Evolutionary conservation across 139 green algal genomes (phyloP), one percentile per base, ranked within the genome.

Genomic region (Micractinium sp.): DNA sequence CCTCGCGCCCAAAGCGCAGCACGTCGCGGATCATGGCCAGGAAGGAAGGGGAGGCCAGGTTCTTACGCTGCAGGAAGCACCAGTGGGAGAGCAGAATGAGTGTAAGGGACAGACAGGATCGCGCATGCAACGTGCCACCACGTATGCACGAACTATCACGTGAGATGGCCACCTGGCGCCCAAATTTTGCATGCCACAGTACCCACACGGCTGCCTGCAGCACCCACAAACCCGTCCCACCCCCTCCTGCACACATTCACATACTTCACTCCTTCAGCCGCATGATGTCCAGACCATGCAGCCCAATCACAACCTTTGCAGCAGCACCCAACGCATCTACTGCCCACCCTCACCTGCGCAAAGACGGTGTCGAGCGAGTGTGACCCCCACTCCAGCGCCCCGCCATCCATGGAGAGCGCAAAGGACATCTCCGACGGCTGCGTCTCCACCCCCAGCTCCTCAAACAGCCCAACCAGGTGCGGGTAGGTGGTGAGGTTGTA

Each of bases 401-500:
- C 96, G n/a, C 86, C 85, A 61, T 98, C 96, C 66, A 97, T 86
- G 16, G 93, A 97, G 0, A 99, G 93, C 9, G 96, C 91, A 89
- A 99, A 99, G 5, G 95, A 98, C 98, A 99, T 99, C 87, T 99
- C 96, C 0, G 93, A 97, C 0, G 92, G 91, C 94, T 98, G 94
- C 1, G 93, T 95, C 86, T 98, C 97, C 7, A 99, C 97, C 20
- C 94, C 95, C 38, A 99, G 92, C 67, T 90, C 91, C 18, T 99
- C 96, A 83, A 99, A 93, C 63, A 99, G 96, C 0, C 94, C 96
- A 41, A 99, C 93, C 35, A 99, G 77, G 93, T 99, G 93, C 0
- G 97, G 97, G 85, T 99, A 99, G 14, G 97, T 99, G 25, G 97
- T 99, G 38, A 99, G 89, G 89, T 99, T 99, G 93, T 95, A 98